These are phyloP conservation scores for Psilocybe mexicana DNA, from an alignment of 1,284 basidiomycete species.

Conservation along the genomic window DNA sequence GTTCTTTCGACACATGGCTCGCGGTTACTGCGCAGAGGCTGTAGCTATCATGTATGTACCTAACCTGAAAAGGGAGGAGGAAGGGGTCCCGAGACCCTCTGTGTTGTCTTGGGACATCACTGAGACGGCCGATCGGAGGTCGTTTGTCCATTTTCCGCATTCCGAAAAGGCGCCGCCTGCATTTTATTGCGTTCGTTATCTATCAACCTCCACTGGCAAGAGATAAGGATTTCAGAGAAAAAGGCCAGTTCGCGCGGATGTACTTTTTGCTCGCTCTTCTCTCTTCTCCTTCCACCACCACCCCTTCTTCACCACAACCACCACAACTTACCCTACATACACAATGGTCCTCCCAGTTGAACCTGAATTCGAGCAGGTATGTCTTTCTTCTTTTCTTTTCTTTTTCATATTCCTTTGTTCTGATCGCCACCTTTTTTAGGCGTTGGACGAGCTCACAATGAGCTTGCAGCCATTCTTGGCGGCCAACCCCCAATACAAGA, in stretches of 20 bases:
- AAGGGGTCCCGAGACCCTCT: background rate
- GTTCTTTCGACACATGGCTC: too few species aligned
- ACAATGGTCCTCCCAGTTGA: constrained; percentile 37
- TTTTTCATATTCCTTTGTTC: background rate
- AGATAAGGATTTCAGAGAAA: constrained; percentile 27
- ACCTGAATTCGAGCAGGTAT: constrained; percentile 40
- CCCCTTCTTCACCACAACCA: constrained; percentile 5
- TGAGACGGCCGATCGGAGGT: constrained; percentile 23
- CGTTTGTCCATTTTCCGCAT: constrained; percentile 4
- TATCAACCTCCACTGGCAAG: constrained; percentile 17
- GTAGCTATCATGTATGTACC: background rate
- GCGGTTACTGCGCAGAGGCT: too few species aligned
- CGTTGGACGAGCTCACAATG: constrained; percentile 64
- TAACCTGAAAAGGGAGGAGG: background rate
- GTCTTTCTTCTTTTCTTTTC: background rate
- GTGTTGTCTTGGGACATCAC: background rate
- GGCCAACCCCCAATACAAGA: constrained; percentile 71
- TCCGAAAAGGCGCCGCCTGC: constrained; percentile 20
- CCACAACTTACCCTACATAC: background rate
- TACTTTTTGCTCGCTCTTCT: constrained; percentile 2
- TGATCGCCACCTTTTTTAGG: constrained; percentile 36
- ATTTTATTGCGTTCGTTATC: constrained; percentile 15
- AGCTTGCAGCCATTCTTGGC: constrained; percentile 71
- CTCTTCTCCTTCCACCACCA: constrained; percentile 9
- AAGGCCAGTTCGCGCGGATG: constrained; percentile 1